Conservation (phyloP, 371 early-diverging fungal genomes). For the Apophysomyces ossiformis region DNA sequence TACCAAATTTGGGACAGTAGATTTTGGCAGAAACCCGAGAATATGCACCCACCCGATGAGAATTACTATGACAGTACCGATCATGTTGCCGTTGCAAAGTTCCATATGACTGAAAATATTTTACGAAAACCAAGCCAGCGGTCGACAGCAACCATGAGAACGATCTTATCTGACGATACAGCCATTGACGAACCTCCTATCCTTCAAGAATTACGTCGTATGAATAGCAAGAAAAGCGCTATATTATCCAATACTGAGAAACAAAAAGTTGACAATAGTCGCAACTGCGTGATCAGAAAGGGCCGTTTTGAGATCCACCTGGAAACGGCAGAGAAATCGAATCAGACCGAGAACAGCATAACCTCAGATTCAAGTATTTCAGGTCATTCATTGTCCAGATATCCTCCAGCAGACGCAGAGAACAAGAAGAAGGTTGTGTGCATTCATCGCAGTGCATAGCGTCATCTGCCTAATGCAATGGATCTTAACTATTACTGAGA, state of each 20-base stretch:
- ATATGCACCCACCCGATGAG: constrained; percentile 11
- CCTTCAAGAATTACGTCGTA: constrained; percentile 31
- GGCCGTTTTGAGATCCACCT: constrained; percentile 46
- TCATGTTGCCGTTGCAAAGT: not conserved
- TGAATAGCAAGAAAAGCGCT: constrained; percentile 7
- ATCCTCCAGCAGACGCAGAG: constrained; percentile 6
- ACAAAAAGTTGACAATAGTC: constrained; percentile 17
- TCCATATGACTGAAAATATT: not conserved
- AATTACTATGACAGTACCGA: constrained; percentile 3
- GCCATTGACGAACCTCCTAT: constrained; percentile 22
- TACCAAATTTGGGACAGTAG: constrained; percentile 23
- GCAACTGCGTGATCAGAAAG: constrained; percentile 38
- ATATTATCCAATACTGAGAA: not conserved
- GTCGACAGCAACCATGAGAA: not conserved
- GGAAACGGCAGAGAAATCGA: constrained; percentile 18
- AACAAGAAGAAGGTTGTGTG: not conserved
- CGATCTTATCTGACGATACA: not conserved
- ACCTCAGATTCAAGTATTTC: not conserved
- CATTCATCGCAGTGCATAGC: not conserved
- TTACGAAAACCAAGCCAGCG: constrained; percentile 11
- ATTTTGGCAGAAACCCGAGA: constrained; percentile 23
- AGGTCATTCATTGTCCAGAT: not conserved
- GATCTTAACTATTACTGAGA: not conserved
- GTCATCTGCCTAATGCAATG: not conserved
- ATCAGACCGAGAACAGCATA: constrained; percentile 11